phyloP scores from a whole-genome alignment of 257 asterid genomes.

The Scutellaria barbata region DNA sequence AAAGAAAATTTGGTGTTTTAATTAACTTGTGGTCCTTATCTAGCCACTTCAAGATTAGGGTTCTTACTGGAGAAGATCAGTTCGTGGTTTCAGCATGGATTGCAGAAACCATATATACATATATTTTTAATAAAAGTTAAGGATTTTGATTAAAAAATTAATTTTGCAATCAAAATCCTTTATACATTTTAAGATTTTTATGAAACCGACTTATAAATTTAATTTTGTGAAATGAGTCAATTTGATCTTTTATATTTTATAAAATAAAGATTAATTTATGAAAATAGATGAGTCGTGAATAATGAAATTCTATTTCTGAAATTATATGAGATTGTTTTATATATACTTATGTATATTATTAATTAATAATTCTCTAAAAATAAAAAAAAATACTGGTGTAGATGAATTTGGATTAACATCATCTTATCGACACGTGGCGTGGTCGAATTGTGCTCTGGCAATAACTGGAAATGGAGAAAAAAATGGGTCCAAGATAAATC shows the following conservation, averaged over 20 bases:
- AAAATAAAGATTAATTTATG: too few relatives aligned
- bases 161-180: too few relatives aligned
- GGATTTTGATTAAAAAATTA: too few relatives aligned
- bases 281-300: too few relatives aligned
- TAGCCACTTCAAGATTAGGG: constrained; percentile 43
- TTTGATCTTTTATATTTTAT: not conserved
- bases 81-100: not conserved
- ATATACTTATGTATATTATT: too few relatives aligned
- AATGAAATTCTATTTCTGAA: too few relatives aligned
- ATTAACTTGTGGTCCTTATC: constrained; percentile 56
- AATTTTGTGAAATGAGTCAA: not conserved
- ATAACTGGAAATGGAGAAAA: not conserved
- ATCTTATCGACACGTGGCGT: constrained; percentile 46
- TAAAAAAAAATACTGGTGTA: not conserved
- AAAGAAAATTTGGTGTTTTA: constrained; percentile 1
- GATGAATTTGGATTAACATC: constrained; percentile 40
- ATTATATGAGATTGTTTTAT: too few relatives aligned
- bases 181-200: too few relatives aligned
- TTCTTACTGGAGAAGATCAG: constrained; percentile 29
- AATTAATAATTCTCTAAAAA: too few relatives aligned
- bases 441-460: constrained; percentile 35
- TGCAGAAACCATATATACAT: too few relatives aligned
- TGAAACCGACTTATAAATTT: too few relatives aligned
- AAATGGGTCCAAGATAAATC: constrained; percentile 27
- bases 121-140: too few relatives aligned